Evolutionary conservation across 495 filamentous ascomycete species (phyloP).

Genomic region (Ramalina intermedia): DNA sequence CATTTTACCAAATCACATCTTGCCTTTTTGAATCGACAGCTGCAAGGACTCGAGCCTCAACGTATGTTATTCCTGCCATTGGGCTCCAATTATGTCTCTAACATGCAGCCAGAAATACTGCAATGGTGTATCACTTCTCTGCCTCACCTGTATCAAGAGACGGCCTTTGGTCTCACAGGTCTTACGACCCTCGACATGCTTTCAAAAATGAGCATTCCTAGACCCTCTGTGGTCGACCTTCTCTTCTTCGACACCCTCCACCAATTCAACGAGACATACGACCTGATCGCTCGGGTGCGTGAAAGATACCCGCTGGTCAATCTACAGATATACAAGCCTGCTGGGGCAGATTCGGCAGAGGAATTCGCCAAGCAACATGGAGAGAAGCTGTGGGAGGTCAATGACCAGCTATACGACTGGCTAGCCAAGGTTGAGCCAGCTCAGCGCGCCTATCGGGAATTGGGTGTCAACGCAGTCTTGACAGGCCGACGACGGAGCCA

Average conservation of each 20-base stretch:
- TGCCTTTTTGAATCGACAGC: conserved; percentile 73
- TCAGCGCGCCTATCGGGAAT: conserved; percentile 76
- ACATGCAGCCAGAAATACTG: conserved; percentile 51
- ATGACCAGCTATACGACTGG: conserved; percentile 88
- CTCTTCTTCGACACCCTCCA: conserved; percentile 96
- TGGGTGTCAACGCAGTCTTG: conserved; percentile 80
- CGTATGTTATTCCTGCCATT: conserved; percentile 27
- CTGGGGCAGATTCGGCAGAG: conserved; percentile 47
- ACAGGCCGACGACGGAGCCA: conserved; percentile 90
- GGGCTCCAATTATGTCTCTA: conserved; percentile 8
- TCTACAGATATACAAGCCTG: conserved; percentile 80
- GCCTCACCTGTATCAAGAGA: conserved; percentile 86
- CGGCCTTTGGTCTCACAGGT: conserved; percentile 91
- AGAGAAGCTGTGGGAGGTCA: conserved; percentile 68
- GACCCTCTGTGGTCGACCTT: conserved; percentile 58
- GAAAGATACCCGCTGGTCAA: conserved; percentile 60
- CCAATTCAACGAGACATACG: conserved; percentile 84
- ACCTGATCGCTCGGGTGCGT: conserved; percentile 65
- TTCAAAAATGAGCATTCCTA: conserved; percentile 62
- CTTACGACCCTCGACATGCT: conserved; percentile 93
- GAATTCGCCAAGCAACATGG: conserved; percentile 77
- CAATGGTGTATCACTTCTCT: conserved; percentile 84
- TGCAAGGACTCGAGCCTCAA: conserved; percentile 67
- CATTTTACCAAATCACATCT: conserved; percentile 82
- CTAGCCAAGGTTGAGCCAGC: conserved; percentile 94